Base-by-base conservation (phyloP, 1,284 basidiomycete genomes). In the Boletellus deceptivus region DNA sequence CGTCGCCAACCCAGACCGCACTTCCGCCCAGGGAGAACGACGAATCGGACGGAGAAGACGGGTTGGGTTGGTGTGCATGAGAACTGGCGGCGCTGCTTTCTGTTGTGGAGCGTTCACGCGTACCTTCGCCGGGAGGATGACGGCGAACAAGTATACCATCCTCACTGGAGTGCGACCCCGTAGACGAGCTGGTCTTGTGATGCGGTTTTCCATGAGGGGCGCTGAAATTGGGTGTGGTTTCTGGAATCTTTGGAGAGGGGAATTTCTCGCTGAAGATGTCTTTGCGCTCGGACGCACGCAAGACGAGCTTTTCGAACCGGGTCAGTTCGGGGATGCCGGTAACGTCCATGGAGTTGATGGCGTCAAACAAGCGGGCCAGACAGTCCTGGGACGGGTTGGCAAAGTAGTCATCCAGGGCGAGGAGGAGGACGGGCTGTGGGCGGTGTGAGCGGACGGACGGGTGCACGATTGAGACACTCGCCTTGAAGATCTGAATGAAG, bases 401-500 rank as follows among this genome's bases (percentile, higher is more conserved):
- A 69, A 97, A 94, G 73, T 98, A 99, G 70, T 98, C 93, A 67
- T 98, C 94, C 31, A 99, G 79, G 1, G 96, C 96, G 62, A 98
- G 86, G 0, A 98, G 75, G 4, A 99, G 80, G 33, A 97, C 84
- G 6, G 96, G 95, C 92, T 95, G 61, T 36, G 29, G 46, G 55
- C 29, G 18, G n/a, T 2, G 27, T 60, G 34, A 55, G 55, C 52
- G 34, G 50, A 36, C 3, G 35, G 45, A 35, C 29, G 4, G 34
- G 5, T 37, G 25, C 16, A 9, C 10, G 9, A 16, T 7, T n/a
- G 29, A 27, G 37, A 43, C 17, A 68, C 75, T 57, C 53, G 89
- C 93, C 80, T 98, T 98, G 83, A 97, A 99, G 62, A 98, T 92
- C 61, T 98, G 93, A 53, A 99, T 93, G 70, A 91, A 98, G 0